These are phyloP conservation scores for Hirsutella minnesotensis DNA, from an alignment of 2,329 filamentous ascomycete species.

Conservation along the genomic window DNA sequence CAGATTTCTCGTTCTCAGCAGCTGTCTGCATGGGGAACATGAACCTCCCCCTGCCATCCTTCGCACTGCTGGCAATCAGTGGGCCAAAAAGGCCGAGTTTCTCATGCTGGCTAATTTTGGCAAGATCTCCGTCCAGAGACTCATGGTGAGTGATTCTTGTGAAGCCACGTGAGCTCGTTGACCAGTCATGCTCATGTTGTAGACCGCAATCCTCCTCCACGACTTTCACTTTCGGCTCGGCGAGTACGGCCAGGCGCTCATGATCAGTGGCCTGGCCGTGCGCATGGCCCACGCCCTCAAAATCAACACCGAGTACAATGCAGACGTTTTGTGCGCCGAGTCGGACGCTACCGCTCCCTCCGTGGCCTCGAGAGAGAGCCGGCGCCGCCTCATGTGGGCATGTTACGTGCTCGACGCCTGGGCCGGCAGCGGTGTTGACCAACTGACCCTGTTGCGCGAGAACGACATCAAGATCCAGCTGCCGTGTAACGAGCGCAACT, in stretches of 20 bases:
- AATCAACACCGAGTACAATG: conserved; percentile 24
- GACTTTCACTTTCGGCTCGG: conserved; percentile 27
- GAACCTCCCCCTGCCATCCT: conserved; percentile 16
- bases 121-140: conserved; percentile 24
- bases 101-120: conserved; percentile 25
- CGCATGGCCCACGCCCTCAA: conserved; percentile 29
- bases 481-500: conserved; percentile 27
- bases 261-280: conserved; percentile 27
- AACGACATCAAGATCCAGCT: conserved; percentile 29
- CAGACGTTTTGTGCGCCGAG: conserved; percentile 25
- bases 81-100: conserved; percentile 25
- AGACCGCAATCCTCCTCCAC: conserved; percentile 26
- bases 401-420: conserved; percentile 29
- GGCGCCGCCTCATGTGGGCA: conserved; percentile 28
- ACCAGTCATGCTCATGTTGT: not conserved
- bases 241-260: conserved; percentile 26
- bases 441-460: conserved; percentile 25
- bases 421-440: conserved; percentile 26
- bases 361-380: conserved; percentile 24
- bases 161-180: not conserved
- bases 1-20: conserved; percentile 21
- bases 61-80: conserved; percentile 22
- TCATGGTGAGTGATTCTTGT: conserved; percentile 19
- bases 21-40: conserved; percentile 17
- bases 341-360: conserved; percentile 17